A percentile compares a stretch with the other conserved stretches of the same genome.
phyloP scores from a whole-genome alignment of 2,329 filamentous ascomycete genomes.

The Fusarium pseudocircinatum region DNA sequence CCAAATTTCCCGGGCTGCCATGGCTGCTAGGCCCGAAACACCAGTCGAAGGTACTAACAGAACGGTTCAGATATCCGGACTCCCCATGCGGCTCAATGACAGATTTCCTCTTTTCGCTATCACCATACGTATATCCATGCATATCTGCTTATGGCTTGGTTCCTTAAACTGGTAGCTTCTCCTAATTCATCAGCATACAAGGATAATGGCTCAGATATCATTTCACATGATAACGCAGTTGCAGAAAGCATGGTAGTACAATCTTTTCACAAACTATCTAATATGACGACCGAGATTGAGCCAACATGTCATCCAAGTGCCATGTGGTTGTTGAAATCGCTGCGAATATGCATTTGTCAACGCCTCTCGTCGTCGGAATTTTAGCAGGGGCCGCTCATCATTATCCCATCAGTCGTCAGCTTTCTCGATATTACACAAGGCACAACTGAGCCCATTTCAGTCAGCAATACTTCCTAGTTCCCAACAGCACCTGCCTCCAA shows the following conservation, averaged over 20 bases:
- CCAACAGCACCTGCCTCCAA: slow-evolving; percentile 18
- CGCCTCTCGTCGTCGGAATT: not conserved
- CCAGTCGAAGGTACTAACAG: slow-evolving; percentile 4
- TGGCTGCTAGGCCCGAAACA: slow-evolving; percentile 39
- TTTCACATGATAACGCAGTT: not conserved
- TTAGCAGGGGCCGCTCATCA: slow-evolving; percentile 6
- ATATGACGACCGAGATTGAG: not conserved
- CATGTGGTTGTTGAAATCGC: not conserved
- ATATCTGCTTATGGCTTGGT: not conserved
- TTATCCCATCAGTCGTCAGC: slow-evolving; percentile 13
- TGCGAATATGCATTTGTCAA: not conserved
- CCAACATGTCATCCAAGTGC: not conserved
- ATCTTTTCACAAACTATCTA: slow-evolving; percentile 12
- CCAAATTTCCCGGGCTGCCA: slow-evolving; percentile 21
- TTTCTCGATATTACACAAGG: slow-evolving; percentile 6
- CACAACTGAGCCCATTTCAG: not conserved
- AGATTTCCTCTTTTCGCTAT: not conserved
- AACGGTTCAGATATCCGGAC: not conserved
- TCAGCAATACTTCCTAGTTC: not conserved
- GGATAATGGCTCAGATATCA: not conserved
- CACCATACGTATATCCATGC: not conserved
- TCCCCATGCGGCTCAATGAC: not conserved
- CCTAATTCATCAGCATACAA: not conserved
- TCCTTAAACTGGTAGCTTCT: not conserved
- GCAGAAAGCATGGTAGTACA: not conserved